phyloP scores from a whole-genome alignment of 306 rosid genomes.

The Rosa rugosa region DNA sequence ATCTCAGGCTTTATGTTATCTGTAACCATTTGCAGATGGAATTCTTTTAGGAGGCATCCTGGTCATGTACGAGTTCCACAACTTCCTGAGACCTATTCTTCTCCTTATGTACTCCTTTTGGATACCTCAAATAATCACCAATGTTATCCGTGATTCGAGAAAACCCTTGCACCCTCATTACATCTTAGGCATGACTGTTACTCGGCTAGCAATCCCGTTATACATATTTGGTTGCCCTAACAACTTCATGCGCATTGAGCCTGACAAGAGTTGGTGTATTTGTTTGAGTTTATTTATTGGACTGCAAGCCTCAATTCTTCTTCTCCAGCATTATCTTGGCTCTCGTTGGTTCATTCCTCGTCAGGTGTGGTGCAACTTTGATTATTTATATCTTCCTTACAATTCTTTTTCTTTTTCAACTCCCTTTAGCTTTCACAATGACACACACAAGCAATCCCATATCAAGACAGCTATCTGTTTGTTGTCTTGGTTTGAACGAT shows the following conservation, averaged over 20 bases:
- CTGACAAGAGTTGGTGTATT: slow-evolving; percentile 77
- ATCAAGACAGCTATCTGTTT: slow-evolving; percentile 1
- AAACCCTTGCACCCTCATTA: slow-evolving; percentile 95
- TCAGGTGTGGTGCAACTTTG: slow-evolving; percentile 57
- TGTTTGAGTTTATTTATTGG: slow-evolving; percentile 60
- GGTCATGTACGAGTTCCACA: slow-evolving; percentile 91
- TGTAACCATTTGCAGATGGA: slow-evolving; percentile 69
- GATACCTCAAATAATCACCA: slow-evolving; percentile 95
- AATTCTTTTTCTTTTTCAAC: neutral
- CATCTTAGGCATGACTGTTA: slow-evolving; percentile 78
- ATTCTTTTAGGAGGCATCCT: slow-evolving; percentile 96
- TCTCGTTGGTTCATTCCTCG: slow-evolving; percentile 99
- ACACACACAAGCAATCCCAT: neutral
- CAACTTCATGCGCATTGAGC: slow-evolving; percentile 91
- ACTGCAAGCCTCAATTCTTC: slow-evolving; percentile 79
- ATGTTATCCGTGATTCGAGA: slow-evolving; percentile 85
- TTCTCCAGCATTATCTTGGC: slow-evolving; percentile 92
- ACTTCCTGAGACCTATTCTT: slow-evolving; percentile 72
- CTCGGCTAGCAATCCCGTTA: slow-evolving; percentile 86
- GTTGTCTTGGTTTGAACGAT: neutral
- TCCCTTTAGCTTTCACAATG: neutral
- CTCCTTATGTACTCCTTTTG: slow-evolving; percentile 89
- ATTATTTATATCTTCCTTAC: neutral
- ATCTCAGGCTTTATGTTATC: slow-evolving; percentile 23
- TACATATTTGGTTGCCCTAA: slow-evolving; percentile 88